A percentile compares a stretch with the other conserved stretches of the same genome.
Evolutionary conservation across 2,329 filamentous ascomycete genomes (phyloP).

Genomic region (Zalaria obscura): DNA sequence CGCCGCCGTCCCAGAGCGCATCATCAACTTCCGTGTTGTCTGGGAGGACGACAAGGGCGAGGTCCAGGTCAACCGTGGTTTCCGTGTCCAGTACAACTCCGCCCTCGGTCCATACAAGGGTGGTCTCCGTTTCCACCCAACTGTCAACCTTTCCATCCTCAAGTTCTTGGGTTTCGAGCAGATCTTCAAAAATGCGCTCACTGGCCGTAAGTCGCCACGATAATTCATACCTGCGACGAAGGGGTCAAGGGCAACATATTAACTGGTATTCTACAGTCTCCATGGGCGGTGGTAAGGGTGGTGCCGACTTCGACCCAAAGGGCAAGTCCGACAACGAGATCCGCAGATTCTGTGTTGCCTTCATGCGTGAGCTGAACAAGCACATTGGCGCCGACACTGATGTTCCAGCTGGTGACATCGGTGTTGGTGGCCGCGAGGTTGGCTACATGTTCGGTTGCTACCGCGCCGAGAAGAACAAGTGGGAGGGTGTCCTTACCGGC

Average conservation of each 20-base stretch:
- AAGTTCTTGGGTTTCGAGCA: constrained; percentile 99
- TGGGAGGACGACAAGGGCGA: constrained; percentile 92
- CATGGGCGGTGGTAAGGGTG: constrained; percentile 97
- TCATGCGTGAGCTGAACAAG: constrained; percentile 91
- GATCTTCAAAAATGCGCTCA: constrained; percentile 99
- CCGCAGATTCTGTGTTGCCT: constrained; percentile 86
- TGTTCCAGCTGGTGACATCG: constrained; percentile 93
- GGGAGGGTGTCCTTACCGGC: constrained; percentile 91
- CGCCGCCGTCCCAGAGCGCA: constrained; percentile 78
- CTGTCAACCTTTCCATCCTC: constrained; percentile 62
- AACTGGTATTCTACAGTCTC: constrained; percentile 39
- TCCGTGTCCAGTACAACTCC: constrained; percentile 97
- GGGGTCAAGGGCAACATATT: constrained; percentile 3
- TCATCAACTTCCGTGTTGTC: constrained; percentile 93
- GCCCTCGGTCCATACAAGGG: constrained; percentile 97
- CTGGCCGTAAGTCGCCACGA: constrained; percentile 53
- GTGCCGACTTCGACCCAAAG: constrained; percentile 97
- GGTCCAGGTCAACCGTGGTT: constrained; percentile 85
- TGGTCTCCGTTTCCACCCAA: constrained; percentile 86
- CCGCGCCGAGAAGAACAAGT: constrained; percentile 74
- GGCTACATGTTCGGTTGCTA: constrained; percentile 93
- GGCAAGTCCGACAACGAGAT: constrained; percentile 97
- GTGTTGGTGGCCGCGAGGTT: constrained; percentile 81
- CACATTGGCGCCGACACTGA: constrained; percentile 96
- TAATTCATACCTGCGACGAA: not conserved